Evolutionary conservation across 2,329 filamentous ascomycete genomes (phyloP).

Genomic region (Diaporthe sp.): DNA sequence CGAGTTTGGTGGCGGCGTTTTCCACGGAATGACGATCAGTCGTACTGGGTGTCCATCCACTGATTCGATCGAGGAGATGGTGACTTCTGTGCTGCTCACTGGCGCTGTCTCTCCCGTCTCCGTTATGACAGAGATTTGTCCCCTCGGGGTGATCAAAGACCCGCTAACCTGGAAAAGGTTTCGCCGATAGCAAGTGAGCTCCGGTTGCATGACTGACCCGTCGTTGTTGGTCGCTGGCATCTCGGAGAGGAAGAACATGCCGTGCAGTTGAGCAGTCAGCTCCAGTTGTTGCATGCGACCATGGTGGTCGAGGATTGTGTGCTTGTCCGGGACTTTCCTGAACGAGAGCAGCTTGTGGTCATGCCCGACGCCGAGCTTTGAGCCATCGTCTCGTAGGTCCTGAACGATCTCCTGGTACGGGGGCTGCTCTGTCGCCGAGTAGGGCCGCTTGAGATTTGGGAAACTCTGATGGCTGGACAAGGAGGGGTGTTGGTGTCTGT

Average conservation of each 20-base stretch:
- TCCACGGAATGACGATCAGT: conserved; percentile 97
- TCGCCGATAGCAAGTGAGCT: conserved; percentile 94
- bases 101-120: conserved; percentile 87
- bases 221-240: conserved; percentile 74
- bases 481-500: conserved; percentile 60
- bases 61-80: conserved; percentile 92
- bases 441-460: conserved; percentile 66
- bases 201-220: conserved; percentile 72
- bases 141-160: conserved; percentile 82
- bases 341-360: conserved; percentile 72
- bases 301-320: conserved; percentile 69
- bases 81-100: conserved; percentile 84
- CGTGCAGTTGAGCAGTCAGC: conserved; percentile 79
- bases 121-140: conserved; percentile 81
- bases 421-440: conserved; percentile 64
- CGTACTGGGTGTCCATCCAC: conserved; percentile 93
- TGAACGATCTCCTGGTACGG: conserved; percentile 71
- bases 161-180: conserved; percentile 98
- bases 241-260: conserved; percentile 90
- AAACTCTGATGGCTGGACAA: conserved; percentile 63
- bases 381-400: conserved; percentile 67
- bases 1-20: conserved; percentile 86
- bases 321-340: conserved; percentile 66
- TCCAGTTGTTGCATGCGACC: conserved; percentile 71
- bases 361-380: conserved; percentile 67